Conservation (phyloP, 148 eudicot species). For the Nepenthes gracilis region DNA sequence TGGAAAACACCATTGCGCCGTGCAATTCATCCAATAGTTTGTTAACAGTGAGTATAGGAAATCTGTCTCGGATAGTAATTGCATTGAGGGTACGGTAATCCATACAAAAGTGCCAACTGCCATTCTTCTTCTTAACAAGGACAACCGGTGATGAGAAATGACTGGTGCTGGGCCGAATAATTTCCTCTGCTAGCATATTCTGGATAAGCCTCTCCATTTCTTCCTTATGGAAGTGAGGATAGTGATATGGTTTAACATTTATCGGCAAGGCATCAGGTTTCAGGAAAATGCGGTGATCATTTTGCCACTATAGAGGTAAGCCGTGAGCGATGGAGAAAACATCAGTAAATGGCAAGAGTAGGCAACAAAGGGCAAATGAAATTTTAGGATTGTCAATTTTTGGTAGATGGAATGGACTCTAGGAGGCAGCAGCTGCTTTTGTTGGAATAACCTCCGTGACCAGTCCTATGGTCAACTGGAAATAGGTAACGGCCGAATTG, state of each 20-base stretch:
- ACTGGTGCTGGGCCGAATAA: not conserved
- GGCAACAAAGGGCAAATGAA: too few species aligned
- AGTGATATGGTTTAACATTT: not conserved
- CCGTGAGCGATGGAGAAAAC: too few species aligned
- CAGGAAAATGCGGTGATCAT: too few species aligned
- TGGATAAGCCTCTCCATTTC: not conserved
- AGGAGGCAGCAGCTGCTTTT: too few species aligned
- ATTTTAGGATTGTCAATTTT: too few species aligned
- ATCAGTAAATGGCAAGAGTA: too few species aligned
- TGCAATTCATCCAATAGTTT: slow-evolving; percentile 1
- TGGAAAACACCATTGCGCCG: not conserved
- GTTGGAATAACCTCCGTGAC: too few species aligned
- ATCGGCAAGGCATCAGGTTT: not conserved
- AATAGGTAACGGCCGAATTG: too few species aligned
- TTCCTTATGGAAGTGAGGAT: not conserved
- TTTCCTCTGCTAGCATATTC: not conserved
- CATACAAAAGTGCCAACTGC: not conserved
- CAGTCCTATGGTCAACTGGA: too few species aligned
- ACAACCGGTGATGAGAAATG: not conserved
- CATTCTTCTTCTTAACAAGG: not conserved
- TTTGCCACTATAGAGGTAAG: too few species aligned
- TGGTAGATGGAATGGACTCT: too few species aligned
- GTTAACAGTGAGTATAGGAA: not conserved
- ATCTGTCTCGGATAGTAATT: not conserved
- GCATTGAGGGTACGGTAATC: not conserved